phyloP scores from a whole-genome alignment of 257 asterid genomes.

The Lithospermum erythrorhizon region DNA sequence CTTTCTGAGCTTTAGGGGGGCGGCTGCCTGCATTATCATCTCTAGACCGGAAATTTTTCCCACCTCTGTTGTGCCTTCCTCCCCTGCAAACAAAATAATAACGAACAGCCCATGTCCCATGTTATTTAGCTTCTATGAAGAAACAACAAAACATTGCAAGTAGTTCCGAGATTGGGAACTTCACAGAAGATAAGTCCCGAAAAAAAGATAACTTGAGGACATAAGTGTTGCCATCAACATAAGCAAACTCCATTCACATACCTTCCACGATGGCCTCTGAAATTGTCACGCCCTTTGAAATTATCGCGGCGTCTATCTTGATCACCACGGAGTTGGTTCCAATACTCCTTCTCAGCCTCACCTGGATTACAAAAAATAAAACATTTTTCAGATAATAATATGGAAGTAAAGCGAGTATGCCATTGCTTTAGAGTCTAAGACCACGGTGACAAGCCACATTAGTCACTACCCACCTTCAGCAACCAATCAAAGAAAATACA shows the following conservation, averaged over 20 bases:
- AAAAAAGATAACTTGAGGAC: too few species aligned
- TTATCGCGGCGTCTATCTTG: constrained; percentile 2
- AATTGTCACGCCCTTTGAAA: neutral
- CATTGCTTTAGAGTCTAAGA: neutral
- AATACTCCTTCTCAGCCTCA: constrained; percentile 4
- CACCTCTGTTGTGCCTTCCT: constrained; percentile 62
- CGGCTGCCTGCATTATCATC: constrained; percentile 39
- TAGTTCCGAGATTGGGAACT: too few species aligned
- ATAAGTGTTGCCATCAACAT: too few species aligned
- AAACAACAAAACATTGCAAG: too few species aligned
- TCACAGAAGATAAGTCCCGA: neutral
- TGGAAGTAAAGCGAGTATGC: neutral
- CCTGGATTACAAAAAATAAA: neutral
- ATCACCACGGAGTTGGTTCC: neutral
- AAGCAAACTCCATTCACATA: neutral
- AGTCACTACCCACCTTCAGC: neutral
- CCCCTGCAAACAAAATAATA: constrained; percentile 32
- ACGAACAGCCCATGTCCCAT: too few species aligned
- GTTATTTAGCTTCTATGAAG: too few species aligned
- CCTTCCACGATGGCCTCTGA: constrained; percentile 2
- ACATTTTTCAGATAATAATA: neutral
- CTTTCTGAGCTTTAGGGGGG: constrained; percentile 55
- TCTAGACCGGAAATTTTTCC: constrained; percentile 64
- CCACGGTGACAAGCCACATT: too few species aligned
- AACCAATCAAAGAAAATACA: neutral